phyloP scores from a whole-genome alignment of 1,284 basidiomycete species.

The Melampsora americana region DNA sequence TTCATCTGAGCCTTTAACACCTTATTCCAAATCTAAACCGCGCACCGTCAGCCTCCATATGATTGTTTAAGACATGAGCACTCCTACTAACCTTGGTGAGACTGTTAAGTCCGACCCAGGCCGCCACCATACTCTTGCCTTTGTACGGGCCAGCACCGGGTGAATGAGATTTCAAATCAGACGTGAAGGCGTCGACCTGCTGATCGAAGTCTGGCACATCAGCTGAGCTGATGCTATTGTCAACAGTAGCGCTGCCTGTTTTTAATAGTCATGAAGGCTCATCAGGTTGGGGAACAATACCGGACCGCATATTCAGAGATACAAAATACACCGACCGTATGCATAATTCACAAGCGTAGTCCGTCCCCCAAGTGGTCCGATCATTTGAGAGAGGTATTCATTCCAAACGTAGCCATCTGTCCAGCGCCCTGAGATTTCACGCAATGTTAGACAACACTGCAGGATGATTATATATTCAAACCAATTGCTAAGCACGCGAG shows the following conservation, averaged over 20 bases:
- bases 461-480: no score
- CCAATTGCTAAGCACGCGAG: background rate
- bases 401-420: conserved; percentile 39
- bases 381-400: conserved; percentile 27
- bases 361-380: conserved; percentile 25
- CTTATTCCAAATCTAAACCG: conserved; percentile 27
- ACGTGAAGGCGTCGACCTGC: conserved; percentile 24
- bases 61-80: background rate
- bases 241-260: conserved; percentile 36
- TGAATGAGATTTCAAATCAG: conserved; percentile 30
- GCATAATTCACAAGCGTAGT: conserved; percentile 37
- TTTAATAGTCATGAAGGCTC: background rate
- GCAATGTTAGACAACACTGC: no score
- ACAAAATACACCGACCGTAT: conserved; percentile 3
- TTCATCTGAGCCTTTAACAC: conserved; percentile 16
- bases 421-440: conserved; percentile 24
- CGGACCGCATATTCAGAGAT: no score
- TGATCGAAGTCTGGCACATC: conserved; percentile 32
- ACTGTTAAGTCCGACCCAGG: conserved; percentile 37
- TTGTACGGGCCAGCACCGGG: conserved; percentile 28
- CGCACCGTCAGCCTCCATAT: background rate
- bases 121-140: conserved; percentile 33
- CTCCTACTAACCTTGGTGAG: conserved; percentile 19
- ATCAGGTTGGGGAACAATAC: background rate
- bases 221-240: conserved; percentile 21